phyloP scores from a whole-genome alignment of 441 rosid genomes.

The Populus hybrid region DNA sequence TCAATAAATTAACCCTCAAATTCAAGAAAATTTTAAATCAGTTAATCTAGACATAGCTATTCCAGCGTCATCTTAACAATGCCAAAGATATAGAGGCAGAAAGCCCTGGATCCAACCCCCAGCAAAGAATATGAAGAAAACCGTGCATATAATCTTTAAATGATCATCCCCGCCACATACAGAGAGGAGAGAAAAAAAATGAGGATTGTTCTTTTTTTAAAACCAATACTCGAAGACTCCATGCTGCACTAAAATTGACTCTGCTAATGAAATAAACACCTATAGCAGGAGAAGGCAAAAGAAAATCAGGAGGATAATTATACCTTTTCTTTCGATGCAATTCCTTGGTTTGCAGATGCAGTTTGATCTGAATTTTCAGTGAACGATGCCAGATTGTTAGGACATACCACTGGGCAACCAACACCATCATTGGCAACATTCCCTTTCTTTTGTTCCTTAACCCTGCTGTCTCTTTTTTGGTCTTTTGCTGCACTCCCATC shows the following conservation, averaged over 20 bases:
- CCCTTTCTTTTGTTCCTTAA: conserved; percentile 17
- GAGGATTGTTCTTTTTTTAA: background rate
- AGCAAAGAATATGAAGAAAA: background rate
- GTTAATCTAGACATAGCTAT: background rate
- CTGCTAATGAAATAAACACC: background rate
- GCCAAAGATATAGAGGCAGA: background rate
- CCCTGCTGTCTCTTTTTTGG: background rate
- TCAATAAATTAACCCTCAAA: background rate
- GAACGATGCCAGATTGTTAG: conserved; percentile 16
- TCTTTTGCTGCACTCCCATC: conserved; percentile 17
- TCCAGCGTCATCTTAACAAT: background rate
- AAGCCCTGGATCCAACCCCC: background rate
- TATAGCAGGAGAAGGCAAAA: background rate
- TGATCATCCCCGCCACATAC: background rate
- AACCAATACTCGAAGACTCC: background rate
- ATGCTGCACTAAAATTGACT: background rate
- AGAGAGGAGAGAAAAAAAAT: background rate
- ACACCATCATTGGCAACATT: conserved; percentile 20
- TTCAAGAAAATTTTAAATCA: background rate
- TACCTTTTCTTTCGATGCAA: conserved; percentile 48
- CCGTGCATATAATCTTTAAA: background rate
- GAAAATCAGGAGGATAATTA: conserved; percentile 8
- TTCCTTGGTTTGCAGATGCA: conserved; percentile 29
- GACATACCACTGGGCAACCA: conserved; percentile 14
- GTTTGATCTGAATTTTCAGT: conserved; percentile 27